These are phyloP conservation scores for Bolboschoenus planiculmis DNA, from an alignment of 176 grass and related monocot species.

Conservation along the genomic window DNA sequence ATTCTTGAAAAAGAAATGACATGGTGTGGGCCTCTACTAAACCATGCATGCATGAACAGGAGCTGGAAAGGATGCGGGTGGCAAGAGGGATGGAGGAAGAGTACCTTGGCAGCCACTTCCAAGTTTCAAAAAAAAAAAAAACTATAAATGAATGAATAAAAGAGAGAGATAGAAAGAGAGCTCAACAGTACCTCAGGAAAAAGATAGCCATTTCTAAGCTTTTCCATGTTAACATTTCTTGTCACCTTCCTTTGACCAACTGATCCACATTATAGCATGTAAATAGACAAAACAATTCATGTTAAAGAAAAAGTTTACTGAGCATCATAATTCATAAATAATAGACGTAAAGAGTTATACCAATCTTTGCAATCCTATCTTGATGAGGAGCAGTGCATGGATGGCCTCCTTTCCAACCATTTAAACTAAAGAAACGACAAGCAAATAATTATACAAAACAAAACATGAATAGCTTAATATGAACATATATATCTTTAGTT, in stretches of 20 bases:
- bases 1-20: neutral
- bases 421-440: conserved; percentile 30
- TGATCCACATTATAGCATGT: conserved; percentile 25
- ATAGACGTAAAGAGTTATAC: neutral
- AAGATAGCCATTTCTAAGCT: conserved; percentile 78
- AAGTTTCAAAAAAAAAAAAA: neutral
- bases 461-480: conserved; percentile 8
- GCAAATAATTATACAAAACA: conserved; percentile 13
- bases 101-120: neutral
- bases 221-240: conserved; percentile 86
- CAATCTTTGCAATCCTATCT: conserved; percentile 20
- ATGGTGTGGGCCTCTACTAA: neutral
- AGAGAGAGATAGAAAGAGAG: neutral
- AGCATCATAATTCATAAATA: neutral
- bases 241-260: conserved; percentile 43
- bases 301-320: conserved; percentile 6
- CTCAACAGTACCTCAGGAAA: conserved; percentile 60
- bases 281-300: conserved; percentile 11
- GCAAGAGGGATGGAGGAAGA: too few species aligned
- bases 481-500: conserved; percentile 3
- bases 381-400: conserved; percentile 26
- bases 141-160: neutral
- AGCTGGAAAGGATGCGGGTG: neutral
- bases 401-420: conserved; percentile 41
- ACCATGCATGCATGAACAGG: neutral